Base-by-base conservation (phyloP, 1,284 basidiomycete genomes). In the Hypsizygus ulmarius region DNA sequence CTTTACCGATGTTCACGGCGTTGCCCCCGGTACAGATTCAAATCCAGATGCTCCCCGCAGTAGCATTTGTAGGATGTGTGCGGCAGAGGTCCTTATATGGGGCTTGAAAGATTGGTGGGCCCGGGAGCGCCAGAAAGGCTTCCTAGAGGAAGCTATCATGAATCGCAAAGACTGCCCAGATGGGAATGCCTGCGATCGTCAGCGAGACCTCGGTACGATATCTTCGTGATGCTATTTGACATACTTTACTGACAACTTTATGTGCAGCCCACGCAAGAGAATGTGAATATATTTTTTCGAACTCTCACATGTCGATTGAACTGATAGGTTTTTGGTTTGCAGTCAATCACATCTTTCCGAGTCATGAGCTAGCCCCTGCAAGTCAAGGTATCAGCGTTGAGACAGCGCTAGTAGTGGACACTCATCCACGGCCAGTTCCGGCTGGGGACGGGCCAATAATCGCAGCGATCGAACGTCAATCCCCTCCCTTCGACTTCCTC, bases 71-170 rank as follows among this genome's bases (percentile, higher is more conserved):
- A 71, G 87, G 46, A 65, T 79, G 36, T 90, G 87, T 59, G 82
- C 88, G 1, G 73, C 80, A 0, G 86, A 89, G 60, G 73, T 89
- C 1, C 70, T 90, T 9, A 67, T 89, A 2, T 86, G 79, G 72
- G 87, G 87, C 5, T 58, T 90, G 41, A 79, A 75, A 48, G 84
- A 83, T 32, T 90, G 87, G 87, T 90, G 88, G 87, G 66, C 87
- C 16, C 70, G 83, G 47, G 87, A 90, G 64, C 76, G 88, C 30
- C 73, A 71, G 64, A 84, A 81, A 58, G 85, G 84, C 7, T 74
- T 78, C 52, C 62, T 84, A 38, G 79, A 82, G 40, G 73, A 72
- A 36, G 59, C 60, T 37, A 64, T 87, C 11, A 62, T 73, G 52
- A 73, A 62, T 11, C 73, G 85, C 33, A 79, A 75, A 15, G 83